These are phyloP conservation scores for Trypanosoma boissoni DNA, from an alignment of 208 protist genomes.

Conservation along the genomic window DNA sequence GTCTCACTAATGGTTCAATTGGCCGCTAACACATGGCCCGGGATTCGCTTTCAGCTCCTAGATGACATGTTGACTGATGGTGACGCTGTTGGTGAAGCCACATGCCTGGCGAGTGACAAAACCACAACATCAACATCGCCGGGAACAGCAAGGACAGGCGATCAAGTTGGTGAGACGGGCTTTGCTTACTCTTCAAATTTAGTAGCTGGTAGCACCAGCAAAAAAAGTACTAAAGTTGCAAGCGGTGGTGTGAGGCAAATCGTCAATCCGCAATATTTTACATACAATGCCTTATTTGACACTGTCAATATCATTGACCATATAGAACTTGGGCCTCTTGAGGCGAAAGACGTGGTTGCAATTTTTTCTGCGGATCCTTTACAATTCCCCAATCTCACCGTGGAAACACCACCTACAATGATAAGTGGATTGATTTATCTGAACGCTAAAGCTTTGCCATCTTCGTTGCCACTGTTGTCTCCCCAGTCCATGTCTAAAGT, in stretches of 20 bases:
- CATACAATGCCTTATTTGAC: conserved; percentile 69
- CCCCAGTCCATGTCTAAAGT: not conserved
- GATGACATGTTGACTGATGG: conserved; percentile 35
- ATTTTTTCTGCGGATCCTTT: conserved; percentile 50
- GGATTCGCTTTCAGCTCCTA: conserved; percentile 47
- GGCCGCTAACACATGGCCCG: conserved; percentile 22
- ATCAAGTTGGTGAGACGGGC: not conserved
- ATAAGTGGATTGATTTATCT: conserved; percentile 49
- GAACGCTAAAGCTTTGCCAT: conserved; percentile 23
- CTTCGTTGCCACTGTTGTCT: not conserved
- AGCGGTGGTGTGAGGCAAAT: not conserved
- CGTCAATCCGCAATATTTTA: conserved; percentile 1
- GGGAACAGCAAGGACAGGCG: conserved; percentile 17
- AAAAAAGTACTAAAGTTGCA: not conserved
- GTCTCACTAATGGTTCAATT: conserved; percentile 38
- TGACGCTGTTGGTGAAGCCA: not conserved
- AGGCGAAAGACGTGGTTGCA: conserved; percentile 53
- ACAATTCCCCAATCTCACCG: conserved; percentile 50
- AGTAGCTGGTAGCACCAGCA: not conserved
- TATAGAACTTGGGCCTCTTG: conserved; percentile 32
- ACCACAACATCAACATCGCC: conserved; percentile 3
- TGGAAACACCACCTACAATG: conserved; percentile 31
- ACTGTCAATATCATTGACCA: conserved; percentile 41
- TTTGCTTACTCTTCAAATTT: not conserved
- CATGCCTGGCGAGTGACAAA: not conserved